Conservation (phyloP, 2,329 filamentous ascomycete species). For the Escovopsis sp. region DNA sequence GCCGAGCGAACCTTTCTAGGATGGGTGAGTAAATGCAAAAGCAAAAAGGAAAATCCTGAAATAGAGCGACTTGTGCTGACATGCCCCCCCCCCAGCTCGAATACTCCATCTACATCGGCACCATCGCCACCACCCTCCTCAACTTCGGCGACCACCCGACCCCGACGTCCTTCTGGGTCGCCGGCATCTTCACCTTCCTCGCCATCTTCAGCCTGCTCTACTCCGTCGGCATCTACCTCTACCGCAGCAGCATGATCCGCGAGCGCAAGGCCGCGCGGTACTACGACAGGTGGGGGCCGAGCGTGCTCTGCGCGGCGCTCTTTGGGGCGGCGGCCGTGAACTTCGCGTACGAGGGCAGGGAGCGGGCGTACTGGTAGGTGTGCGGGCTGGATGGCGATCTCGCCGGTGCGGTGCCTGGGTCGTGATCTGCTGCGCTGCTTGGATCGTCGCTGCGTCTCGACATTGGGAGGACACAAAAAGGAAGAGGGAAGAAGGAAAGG, state of each 20-base stretch:
- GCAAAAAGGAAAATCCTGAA: background rate
- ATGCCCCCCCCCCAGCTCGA: constrained; percentile 49
- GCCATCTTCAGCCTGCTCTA: constrained; percentile 70
- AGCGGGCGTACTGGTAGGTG: constrained; percentile 36
- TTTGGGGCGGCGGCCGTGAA: constrained; percentile 63
- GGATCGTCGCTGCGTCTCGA: too few relatives aligned
- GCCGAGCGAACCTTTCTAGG: constrained; percentile 91
- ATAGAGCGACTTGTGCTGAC: constrained; percentile 8
- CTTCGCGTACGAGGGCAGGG: constrained; percentile 62
- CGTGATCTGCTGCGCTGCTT: too few relatives aligned
- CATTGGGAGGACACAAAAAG: too few relatives aligned
- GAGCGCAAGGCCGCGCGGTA: constrained; percentile 74
- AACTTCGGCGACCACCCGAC: constrained; percentile 56
- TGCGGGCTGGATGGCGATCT: too few relatives aligned
- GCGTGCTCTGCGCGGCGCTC: constrained; percentile 55
- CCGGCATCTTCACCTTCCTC: constrained; percentile 68
- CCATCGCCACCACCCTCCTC: constrained; percentile 68
- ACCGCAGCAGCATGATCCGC: constrained; percentile 74
- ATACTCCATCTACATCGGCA: constrained; percentile 86
- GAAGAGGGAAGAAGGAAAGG: too few relatives aligned
- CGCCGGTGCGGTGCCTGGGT: too few relatives aligned
- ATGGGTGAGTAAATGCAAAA: constrained; percentile 45
- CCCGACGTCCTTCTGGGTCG: constrained; percentile 46
- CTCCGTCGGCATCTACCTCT: constrained; percentile 69
- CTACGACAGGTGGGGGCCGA: constrained; percentile 82